phyloP scores from a whole-genome alignment of 2,329 filamentous ascomycete genomes.

The Alternaria triticina region DNA sequence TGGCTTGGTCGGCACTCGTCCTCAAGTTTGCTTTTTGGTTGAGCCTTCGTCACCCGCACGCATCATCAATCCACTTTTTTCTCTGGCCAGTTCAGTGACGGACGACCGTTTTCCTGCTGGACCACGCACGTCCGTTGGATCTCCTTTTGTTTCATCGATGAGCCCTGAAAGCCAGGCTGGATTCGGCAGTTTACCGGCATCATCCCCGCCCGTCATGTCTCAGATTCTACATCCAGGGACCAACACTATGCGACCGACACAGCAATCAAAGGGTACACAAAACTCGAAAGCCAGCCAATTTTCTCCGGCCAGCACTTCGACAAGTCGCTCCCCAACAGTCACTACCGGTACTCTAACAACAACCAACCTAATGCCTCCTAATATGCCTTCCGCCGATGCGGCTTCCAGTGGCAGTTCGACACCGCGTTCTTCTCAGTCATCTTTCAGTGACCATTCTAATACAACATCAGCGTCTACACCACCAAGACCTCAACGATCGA shows the following conservation, averaged over 20 bases:
- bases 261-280: conserved; percentile 26
- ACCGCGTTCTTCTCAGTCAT: conserved; percentile 25
- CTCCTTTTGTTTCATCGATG: conserved; percentile 16
- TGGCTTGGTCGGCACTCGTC: not conserved
- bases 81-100: conserved; percentile 2
- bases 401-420: conserved; percentile 24
- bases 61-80: not conserved
- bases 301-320: conserved; percentile 7
- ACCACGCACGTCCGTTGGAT: conserved; percentile 1
- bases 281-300: conserved; percentile 9
- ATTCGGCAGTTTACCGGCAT: conserved; percentile 24
- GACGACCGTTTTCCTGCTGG: not conserved
- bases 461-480: conserved; percentile 22
- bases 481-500: conserved; percentile 17
- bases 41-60: not conserved
- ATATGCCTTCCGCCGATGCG: conserved; percentile 11
- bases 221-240: conserved; percentile 21
- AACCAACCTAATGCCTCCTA: conserved; percentile 6
- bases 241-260: conserved; percentile 21
- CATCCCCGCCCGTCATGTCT: conserved; percentile 27
- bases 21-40: not conserved
- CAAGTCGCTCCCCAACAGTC: conserved; percentile 1
- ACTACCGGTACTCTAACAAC: not conserved
- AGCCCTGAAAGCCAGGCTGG: conserved; percentile 17
- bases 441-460: conserved; percentile 22